Conservation (phyloP, 1,139 yeast genomes). For the Protomyces inundatus region DNA sequence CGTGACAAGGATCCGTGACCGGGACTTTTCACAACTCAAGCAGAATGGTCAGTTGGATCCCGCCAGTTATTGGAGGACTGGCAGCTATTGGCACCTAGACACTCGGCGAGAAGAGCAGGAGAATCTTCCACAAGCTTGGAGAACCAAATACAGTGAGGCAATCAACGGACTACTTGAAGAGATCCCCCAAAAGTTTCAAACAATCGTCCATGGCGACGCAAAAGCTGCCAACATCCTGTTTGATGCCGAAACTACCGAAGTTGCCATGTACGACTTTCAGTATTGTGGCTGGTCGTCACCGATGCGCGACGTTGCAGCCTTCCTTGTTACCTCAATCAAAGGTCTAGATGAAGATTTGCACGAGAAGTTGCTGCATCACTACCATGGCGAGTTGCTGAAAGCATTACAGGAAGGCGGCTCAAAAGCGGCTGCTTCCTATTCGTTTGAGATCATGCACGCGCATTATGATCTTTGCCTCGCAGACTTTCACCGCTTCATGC, state of each 20-base stretch:
- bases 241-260: neutral
- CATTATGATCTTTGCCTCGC: slow-evolving; percentile 4
- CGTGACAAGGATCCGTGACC: no score
- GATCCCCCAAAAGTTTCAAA: neutral
- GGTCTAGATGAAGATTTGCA: neutral
- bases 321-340: neutral
- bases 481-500: slow-evolving; percentile 3
- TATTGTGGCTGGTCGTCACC: neutral
- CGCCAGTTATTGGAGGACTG: neutral
- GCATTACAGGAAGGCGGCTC: neutral
- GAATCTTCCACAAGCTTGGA: neutral
- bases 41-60: neutral
- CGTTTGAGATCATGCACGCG: neutral
- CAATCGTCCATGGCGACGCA: slow-evolving; percentile 1
- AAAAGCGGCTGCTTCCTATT: neutral
- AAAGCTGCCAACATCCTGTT: slow-evolving; percentile 6
- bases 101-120: neutral
- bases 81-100: slow-evolving; percentile 10
- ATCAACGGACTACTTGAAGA: neutral
- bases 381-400: neutral
- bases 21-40: neutral
- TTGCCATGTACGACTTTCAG: slow-evolving; percentile 1
- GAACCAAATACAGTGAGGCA: neutral
- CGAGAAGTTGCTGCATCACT: neutral
- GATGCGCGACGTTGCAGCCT: slow-evolving; percentile 1